Conservation (phyloP, 768 basidiomycete genomes). For the Hysterangium stoloniferum region DNA sequence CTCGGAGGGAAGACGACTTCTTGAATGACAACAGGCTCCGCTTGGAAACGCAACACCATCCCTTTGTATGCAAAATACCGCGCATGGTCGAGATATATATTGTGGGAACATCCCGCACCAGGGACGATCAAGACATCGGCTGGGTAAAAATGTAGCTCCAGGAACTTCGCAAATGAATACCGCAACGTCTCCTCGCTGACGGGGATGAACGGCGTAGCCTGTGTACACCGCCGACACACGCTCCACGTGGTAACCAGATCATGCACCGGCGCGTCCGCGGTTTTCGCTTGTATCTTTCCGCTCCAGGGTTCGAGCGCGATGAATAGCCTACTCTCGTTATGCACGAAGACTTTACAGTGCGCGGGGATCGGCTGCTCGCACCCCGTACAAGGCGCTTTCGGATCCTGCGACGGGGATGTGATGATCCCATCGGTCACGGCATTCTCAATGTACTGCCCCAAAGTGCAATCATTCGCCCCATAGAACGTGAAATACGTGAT, state of each 20-base stretch:
- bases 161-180: conserved; percentile 93
- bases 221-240: conserved; percentile 70
- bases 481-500: conserved; percentile 81
- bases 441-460: conserved; percentile 89
- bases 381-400: conserved; percentile 68
- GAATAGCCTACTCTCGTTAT: conserved; percentile 75
- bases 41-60: conserved; percentile 82
- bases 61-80: conserved; percentile 82
- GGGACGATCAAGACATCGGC: conserved; percentile 77
- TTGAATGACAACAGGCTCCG: conserved; percentile 73
- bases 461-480: conserved; percentile 84
- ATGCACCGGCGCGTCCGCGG: conserved; percentile 40
- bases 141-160: conserved; percentile 95
- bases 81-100: conserved; percentile 87
- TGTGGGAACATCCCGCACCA: conserved; percentile 88
- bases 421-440: conserved; percentile 60
- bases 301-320: conserved; percentile 89
- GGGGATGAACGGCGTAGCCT: conserved; percentile 79
- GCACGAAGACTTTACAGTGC: conserved; percentile 88
- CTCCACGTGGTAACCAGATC: conserved; percentile 90
- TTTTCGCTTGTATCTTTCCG: conserved; percentile 56
- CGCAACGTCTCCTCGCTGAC: conserved; percentile 88
- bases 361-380: conserved; percentile 75
- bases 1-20: conserved; percentile 89
- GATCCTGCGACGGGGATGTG: conserved; percentile 63